Evolutionary conservation across 1,139 yeast genomes (phyloP), one percentile per base, ranked within the genome.

Genomic region (Waltiozyma solani): DNA sequence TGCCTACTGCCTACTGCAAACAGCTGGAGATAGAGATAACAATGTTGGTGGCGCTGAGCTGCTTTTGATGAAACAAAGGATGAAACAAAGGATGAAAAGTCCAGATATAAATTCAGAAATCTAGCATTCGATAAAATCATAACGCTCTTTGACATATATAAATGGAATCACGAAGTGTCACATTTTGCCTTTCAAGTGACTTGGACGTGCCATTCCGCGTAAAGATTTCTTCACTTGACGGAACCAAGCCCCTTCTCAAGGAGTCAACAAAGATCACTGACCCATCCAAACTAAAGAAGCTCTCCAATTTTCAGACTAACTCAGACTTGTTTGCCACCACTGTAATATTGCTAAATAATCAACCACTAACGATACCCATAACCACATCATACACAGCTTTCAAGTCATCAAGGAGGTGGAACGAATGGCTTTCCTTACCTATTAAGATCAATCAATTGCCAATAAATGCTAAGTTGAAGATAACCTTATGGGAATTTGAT

Each of bases 111-210:
- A n/a, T n/a, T n/a, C n/a, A n/a, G n/a, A n/a, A n/a, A n/a, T n/a
- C n/a, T n/a, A n/a, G n/a, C n/a, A n/a, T n/a, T n/a, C n/a, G n/a
- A n/a, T n/a, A n/a, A n/a, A n/a, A n/a, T n/a, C n/a, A n/a, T n/a
- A n/a, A n/a, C n/a, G n/a, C n/a, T n/a, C n/a, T n/a, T n/a, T n/a
- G n/a, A n/a, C 17, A 9, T 12, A n/a, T n/a, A 12, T 12, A 3
- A 27, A 27, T 27, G 31, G 31, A 27, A 27, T 47, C 54, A n/a
- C 66, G 59, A 52, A 72, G 73, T 30, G 69, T 74, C 33, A 74
- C 87, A 2, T 85, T 84, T 58, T 86, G 86, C 38, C 69, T 81
- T 10, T 80, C 95, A 2, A 78, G 79, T 48, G 95, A 86, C 53
- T 59, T 87, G 20, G 66, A 71, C 24, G 58, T 70, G 2, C 85